phyloP scores from a whole-genome alignment of 352 stramenopile genomes.

The Phytopythium kandeliae region DNA sequence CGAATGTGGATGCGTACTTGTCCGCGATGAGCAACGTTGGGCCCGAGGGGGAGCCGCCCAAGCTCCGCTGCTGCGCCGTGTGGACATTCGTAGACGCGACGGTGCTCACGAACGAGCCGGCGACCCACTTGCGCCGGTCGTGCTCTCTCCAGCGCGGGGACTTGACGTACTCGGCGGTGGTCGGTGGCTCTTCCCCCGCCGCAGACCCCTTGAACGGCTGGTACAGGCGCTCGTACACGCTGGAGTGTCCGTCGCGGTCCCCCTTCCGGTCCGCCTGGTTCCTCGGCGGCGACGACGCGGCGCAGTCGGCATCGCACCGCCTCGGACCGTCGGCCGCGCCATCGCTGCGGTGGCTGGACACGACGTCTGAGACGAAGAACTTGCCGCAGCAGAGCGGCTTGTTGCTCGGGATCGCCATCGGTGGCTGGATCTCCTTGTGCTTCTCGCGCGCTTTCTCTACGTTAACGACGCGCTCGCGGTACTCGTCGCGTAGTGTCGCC shows the following conservation, averaged over 20 bases:
- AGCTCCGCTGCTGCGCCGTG: constrained; percentile 41
- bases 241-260: constrained; percentile 3
- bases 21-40: constrained; percentile 39
- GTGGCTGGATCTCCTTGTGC: constrained; percentile 62
- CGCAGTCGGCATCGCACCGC: constrained; percentile 18
- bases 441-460: constrained; percentile 56
- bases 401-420: constrained; percentile 48
- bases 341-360: constrained; percentile 11
- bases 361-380: constrained; percentile 51
- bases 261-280: constrained; percentile 11
- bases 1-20: constrained; percentile 21
- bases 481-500: constrained; percentile 26
- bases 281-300: constrained; percentile 18
- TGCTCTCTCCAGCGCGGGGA: constrained; percentile 50
- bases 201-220: constrained; percentile 16
- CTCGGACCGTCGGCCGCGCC: constrained; percentile 9
- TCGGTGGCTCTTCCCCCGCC: constrained; percentile 21
- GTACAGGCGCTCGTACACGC: constrained; percentile 23
- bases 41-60: constrained; percentile 28
- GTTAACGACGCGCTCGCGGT: constrained; percentile 36
- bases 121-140: constrained; percentile 46
- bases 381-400: constrained; percentile 51
- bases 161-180: constrained; percentile 50
- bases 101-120: constrained; percentile 41
- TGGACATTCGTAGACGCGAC: constrained; percentile 33